phyloP scores from a whole-genome alignment of 2,329 filamentous ascomycete species.

The Fusarium tjaetaba region DNA sequence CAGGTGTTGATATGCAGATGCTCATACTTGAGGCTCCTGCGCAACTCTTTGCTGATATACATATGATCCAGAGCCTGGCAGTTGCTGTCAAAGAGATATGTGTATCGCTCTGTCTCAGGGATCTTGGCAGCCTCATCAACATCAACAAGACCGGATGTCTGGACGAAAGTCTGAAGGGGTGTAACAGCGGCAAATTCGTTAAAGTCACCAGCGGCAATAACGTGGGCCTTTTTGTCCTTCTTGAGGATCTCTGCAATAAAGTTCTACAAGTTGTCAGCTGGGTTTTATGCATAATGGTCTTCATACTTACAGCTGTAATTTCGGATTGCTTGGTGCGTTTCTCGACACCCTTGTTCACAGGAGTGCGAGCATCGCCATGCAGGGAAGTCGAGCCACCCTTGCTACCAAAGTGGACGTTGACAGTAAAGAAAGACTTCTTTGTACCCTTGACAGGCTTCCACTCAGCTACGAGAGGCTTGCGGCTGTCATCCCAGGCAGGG shows the following conservation, averaged over 20 bases:
- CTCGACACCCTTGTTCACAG: conserved; percentile 71
- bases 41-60: conserved; percentile 67
- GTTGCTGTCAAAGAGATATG: conserved; percentile 76
- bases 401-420: conserved; percentile 75
- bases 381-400: conserved; percentile 73
- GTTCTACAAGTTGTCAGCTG: conserved; percentile 43
- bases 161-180: conserved; percentile 65
- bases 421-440: conserved; percentile 70
- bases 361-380: conserved; percentile 72
- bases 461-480: conserved; percentile 74
- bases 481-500: conserved; percentile 66
- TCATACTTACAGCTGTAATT: conserved; percentile 62
- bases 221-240: conserved; percentile 62
- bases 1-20: conserved; percentile 79
- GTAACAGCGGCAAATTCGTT: conserved; percentile 75
- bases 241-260: conserved; percentile 69
- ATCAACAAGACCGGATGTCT: conserved; percentile 66
- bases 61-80: conserved; percentile 77
- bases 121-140: conserved; percentile 68
- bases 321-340: conserved; percentile 66
- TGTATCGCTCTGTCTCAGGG: conserved; percentile 69
- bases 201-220: conserved; percentile 74
- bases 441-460: conserved; percentile 68
- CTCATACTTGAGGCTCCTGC: conserved; percentile 61
- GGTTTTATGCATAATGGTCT: not conserved